These are phyloP conservation scores for Epichloe festucae DNA, from an alignment of 2,329 filamentous ascomycete species.

Conservation along the genomic window DNA sequence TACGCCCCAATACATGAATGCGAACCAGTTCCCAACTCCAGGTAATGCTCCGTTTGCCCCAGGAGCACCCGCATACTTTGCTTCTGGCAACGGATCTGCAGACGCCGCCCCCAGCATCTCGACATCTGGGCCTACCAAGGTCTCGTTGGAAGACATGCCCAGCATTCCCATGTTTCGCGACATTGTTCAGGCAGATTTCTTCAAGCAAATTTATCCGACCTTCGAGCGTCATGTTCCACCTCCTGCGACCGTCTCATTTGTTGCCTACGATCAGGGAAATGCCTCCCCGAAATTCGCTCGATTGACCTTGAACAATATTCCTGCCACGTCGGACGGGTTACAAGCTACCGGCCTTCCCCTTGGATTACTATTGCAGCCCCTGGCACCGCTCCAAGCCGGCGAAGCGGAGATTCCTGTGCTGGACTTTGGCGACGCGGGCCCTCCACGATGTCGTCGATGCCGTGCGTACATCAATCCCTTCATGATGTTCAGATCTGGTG, in stretches of 20 bases:
- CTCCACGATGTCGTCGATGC: constrained; percentile 84
- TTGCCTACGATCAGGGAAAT: constrained; percentile 93
- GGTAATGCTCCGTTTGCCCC: constrained; percentile 30
- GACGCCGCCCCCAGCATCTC: constrained; percentile 21
- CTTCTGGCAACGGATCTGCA: constrained; percentile 11
- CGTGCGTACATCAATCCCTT: constrained; percentile 97
- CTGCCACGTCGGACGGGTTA: constrained; percentile 67
- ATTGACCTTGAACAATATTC: constrained; percentile 87
- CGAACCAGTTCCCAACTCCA: constrained; percentile 49
- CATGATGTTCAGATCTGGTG: constrained; percentile 90
- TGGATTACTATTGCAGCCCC: constrained; percentile 76
- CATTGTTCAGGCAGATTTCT: constrained; percentile 66
- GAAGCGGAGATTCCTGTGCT: constrained; percentile 82
- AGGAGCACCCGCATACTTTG: constrained; percentile 14
- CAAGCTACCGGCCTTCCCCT: constrained; percentile 71
- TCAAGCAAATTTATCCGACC: constrained; percentile 81
- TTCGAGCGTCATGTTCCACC: constrained; percentile 91
- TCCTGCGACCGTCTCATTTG: constrained; percentile 75
- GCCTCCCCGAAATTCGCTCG: constrained; percentile 93
- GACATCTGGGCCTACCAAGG: constrained; percentile 32
- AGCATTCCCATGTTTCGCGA: constrained; percentile 83
- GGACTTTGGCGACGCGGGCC: constrained; percentile 85
- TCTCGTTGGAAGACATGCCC: constrained; percentile 86
- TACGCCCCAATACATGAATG: constrained; percentile 24
- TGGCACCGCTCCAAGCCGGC: constrained; percentile 70